Percentiles rank a stretch among this genome's conserved stretches.
phyloP scores from a whole-genome alignment of 164 flowering plant genomes.

The Tetracentron sinense region DNA sequence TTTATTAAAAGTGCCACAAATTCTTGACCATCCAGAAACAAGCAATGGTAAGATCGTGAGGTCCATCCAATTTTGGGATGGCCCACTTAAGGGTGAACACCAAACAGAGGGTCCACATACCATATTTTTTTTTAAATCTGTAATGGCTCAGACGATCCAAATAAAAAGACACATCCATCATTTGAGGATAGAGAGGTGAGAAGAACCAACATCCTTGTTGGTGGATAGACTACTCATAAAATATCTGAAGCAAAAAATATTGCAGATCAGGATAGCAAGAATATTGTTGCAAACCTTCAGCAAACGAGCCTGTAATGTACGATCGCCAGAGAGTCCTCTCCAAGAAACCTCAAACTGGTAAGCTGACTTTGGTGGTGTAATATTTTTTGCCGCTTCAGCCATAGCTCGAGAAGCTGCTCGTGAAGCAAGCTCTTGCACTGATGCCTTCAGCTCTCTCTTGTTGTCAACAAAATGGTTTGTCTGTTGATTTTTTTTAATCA shows the following conservation, averaged over 20 bases:
- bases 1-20: too few relatives aligned
- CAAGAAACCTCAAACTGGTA: constrained; percentile 90
- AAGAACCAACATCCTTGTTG: background rate
- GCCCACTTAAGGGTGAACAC: background rate
- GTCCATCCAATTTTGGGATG: too few relatives aligned
- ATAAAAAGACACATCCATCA: too few relatives aligned
- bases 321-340: constrained; percentile 77
- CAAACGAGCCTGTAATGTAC: constrained; percentile 52
- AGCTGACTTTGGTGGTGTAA: constrained; percentile 75
- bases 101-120: background rate
- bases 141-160: too few relatives aligned
- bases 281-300: constrained; percentile 59
- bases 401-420: constrained; percentile 74
- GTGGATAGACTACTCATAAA: background rate
- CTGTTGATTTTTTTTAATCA: constrained; percentile 22
- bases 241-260: constrained; percentile 1
- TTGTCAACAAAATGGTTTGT: constrained; percentile 19
- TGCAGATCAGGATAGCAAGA: background rate
- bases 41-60: too few relatives aligned
- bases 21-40: too few relatives aligned
- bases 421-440: constrained; percentile 85
- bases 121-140: too few relatives aligned
- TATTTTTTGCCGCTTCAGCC: constrained; percentile 62
- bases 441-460: constrained; percentile 42
- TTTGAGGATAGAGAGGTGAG: background rate